Conservation (phyloP, 2,329 filamentous ascomycete genomes). For the Stenocarpella maydis region DNA sequence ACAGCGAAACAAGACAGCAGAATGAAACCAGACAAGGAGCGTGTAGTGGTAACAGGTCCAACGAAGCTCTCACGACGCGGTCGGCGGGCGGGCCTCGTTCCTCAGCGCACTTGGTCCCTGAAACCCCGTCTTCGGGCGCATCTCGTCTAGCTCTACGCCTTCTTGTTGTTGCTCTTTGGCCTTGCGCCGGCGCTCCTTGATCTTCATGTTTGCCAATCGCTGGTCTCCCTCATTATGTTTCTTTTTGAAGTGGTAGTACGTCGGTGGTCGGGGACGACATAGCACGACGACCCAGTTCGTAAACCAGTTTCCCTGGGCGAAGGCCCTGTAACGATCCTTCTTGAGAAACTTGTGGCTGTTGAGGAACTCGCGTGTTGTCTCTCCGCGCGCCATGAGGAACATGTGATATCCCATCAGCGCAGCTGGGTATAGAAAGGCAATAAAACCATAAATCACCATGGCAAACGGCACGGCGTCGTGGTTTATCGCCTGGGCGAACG, state of each 20-base stretch:
- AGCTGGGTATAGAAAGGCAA: conserved; percentile 81
- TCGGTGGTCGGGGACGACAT: conserved; percentile 83
- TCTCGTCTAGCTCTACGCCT: conserved; percentile 77
- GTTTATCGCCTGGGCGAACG: conserved; percentile 73
- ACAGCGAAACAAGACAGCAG: conserved; percentile 1
- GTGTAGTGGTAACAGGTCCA: too few species aligned
- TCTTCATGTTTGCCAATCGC: conserved; percentile 69
- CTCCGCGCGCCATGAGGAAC: conserved; percentile 87
- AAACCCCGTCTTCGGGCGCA: conserved; percentile 58
- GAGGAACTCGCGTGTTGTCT: conserved; percentile 95
- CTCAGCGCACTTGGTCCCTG: conserved; percentile 61
- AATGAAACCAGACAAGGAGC: not conserved
- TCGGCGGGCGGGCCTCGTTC: conserved; percentile 36
- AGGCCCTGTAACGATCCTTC: conserved; percentile 89
- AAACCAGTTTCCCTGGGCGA: conserved; percentile 77
- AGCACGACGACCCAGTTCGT: conserved; percentile 86
- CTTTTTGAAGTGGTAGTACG: conserved; percentile 87
- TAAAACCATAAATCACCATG: conserved; percentile 82
- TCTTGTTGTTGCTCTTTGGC: conserved; percentile 46
- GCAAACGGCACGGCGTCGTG: conserved; percentile 84
- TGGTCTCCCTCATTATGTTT: conserved; percentile 83
- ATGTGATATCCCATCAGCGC: conserved; percentile 89
- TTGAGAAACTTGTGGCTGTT: conserved; percentile 96
- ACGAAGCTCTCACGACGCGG: conserved; percentile 18
- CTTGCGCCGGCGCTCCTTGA: conserved; percentile 49